A percentile compares a stretch with the other conserved stretches of the same genome.
These are phyloP conservation scores for Boletus pseudo-olivaceus DNA, from an alignment of 768 basidiomycete species.

Conservation along the genomic window DNA sequence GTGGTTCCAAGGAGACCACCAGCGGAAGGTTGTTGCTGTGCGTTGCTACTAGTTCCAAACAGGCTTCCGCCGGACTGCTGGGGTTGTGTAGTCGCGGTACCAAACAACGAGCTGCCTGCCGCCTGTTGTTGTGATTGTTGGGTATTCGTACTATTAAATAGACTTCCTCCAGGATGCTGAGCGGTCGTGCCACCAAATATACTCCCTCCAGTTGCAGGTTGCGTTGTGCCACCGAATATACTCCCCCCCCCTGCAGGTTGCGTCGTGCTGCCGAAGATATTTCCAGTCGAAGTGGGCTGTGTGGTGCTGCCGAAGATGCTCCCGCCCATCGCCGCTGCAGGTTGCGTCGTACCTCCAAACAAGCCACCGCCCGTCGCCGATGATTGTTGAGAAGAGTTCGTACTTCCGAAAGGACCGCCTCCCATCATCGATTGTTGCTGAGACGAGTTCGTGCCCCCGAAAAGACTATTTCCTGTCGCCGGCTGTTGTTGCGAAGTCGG, in stretches of 20 bases:
- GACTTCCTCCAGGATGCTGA: conserved; percentile 21
- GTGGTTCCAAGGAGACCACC: conserved; percentile 26
- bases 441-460: conserved; percentile 22
- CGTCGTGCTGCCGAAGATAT: conserved; percentile 9
- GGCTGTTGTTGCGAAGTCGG: conserved; percentile 22
- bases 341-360: conserved; percentile 19
- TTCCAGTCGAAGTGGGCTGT: conserved; percentile 12
- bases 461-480: conserved; percentile 20
- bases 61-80: conserved; percentile 21
- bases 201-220: conserved; percentile 18
- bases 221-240: conserved; percentile 19
- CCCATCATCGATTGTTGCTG: conserved; percentile 25
- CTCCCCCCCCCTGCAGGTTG: conserved; percentile 16
- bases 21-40: conserved; percentile 23
- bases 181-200: conserved; percentile 21
- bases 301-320: conserved; percentile 12
- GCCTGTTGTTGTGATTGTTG: conserved; percentile 17
- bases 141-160: conserved; percentile 22
- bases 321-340: background rate
- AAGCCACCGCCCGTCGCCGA: conserved; percentile 11
- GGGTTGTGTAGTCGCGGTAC: conserved; percentile 17
- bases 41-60: conserved; percentile 10
- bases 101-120: conserved; percentile 20
- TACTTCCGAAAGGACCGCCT: conserved; percentile 15
- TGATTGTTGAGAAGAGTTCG: conserved; percentile 13